Evolutionary conservation across 208 protist species (phyloP).

Genomic region (Trypanosoma vivax): DNA sequence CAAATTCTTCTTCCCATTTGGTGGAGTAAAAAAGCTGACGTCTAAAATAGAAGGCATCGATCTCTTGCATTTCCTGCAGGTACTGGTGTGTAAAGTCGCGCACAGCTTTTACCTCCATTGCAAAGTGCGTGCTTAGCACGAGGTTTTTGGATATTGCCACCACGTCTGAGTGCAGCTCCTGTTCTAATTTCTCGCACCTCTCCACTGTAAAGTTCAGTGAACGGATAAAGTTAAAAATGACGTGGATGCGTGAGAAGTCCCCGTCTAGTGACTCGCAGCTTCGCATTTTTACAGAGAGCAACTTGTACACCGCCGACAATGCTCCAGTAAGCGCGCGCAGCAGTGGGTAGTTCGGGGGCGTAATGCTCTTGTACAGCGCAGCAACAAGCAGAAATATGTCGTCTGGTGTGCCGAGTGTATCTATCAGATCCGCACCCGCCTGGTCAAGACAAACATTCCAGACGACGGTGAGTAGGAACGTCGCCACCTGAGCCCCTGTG

Average conservation of each 20-base stretch:
- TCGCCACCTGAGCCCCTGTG: slow-evolving; percentile 4
- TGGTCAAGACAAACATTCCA: slow-evolving; percentile 58
- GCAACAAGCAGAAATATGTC: slow-evolving; percentile 44
- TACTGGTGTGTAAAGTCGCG: slow-evolving; percentile 57
- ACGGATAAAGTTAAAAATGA: slow-evolving; percentile 43
- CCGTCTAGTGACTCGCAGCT: slow-evolving; percentile 19
- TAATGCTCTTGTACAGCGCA: not conserved
- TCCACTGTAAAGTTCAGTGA: slow-evolving; percentile 34
- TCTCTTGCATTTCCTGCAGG: slow-evolving; percentile 27
- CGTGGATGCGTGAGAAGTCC: slow-evolving; percentile 23
- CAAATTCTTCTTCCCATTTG: slow-evolving; percentile 66
- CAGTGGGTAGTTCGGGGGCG: slow-evolving; percentile 14
- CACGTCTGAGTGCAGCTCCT: slow-evolving; percentile 30
- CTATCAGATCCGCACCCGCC: slow-evolving; percentile 35
- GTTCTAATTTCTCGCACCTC: slow-evolving; percentile 12
- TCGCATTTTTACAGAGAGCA: slow-evolving; percentile 52
- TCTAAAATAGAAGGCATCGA: slow-evolving; percentile 68
- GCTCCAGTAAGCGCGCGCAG: slow-evolving; percentile 65
- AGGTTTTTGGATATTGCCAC: slow-evolving; percentile 71
- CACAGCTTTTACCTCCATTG: slow-evolving; percentile 61
- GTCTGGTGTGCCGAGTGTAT: slow-evolving; percentile 26
- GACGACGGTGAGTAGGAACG: slow-evolving; percentile 28
- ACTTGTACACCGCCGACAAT: slow-evolving; percentile 61
- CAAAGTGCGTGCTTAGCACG: slow-evolving; percentile 67
- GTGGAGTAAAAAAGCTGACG: slow-evolving; percentile 77